phyloP scores from a whole-genome alignment of 1,284 basidiomycete species.

The Moesziomyces parantarcticus region DNA sequence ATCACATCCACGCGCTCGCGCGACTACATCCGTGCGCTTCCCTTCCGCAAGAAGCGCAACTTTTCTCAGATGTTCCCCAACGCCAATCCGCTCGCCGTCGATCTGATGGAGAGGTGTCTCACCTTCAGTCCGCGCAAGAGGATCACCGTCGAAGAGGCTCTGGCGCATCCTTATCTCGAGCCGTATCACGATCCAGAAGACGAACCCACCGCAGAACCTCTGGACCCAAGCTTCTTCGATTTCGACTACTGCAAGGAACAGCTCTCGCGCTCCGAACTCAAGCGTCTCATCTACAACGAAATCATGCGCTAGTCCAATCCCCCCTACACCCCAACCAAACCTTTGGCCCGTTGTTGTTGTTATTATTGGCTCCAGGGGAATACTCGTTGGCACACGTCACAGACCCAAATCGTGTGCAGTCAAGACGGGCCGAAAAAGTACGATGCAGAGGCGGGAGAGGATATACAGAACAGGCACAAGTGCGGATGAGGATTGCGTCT shows the following conservation, averaged over 20 bases:
- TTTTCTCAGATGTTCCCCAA: constrained; percentile 81
- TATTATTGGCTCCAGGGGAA: too few relatives aligned
- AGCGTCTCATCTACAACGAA: constrained; percentile 64
- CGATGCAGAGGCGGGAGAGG: too few relatives aligned
- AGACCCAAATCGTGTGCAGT: too few relatives aligned
- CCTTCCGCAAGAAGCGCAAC: constrained; percentile 86
- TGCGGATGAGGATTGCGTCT: not conserved
- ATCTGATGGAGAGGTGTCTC: constrained; percentile 87
- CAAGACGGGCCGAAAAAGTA: too few relatives aligned
- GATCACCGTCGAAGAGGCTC: constrained; percentile 65
- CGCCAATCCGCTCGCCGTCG: constrained; percentile 76
- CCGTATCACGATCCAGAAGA: constrained; percentile 67
- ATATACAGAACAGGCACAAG: not conserved
- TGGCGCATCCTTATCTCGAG: constrained; percentile 65
- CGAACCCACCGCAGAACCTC: constrained; percentile 62
- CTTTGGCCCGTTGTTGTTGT: not conserved
- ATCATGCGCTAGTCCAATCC: constrained; percentile 32
- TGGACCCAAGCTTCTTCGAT: constrained; percentile 65
- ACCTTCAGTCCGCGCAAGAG: constrained; percentile 72
- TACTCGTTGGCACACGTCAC: too few relatives aligned
- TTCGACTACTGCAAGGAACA: constrained; percentile 69
- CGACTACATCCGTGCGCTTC: constrained; percentile 91
- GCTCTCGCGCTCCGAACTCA: constrained; percentile 68
- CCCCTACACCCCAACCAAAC: not conserved
- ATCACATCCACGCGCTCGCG: constrained; percentile 84